phyloP scores from a whole-genome alignment of 306 rosid genomes.

The Sindora glabra region DNA sequence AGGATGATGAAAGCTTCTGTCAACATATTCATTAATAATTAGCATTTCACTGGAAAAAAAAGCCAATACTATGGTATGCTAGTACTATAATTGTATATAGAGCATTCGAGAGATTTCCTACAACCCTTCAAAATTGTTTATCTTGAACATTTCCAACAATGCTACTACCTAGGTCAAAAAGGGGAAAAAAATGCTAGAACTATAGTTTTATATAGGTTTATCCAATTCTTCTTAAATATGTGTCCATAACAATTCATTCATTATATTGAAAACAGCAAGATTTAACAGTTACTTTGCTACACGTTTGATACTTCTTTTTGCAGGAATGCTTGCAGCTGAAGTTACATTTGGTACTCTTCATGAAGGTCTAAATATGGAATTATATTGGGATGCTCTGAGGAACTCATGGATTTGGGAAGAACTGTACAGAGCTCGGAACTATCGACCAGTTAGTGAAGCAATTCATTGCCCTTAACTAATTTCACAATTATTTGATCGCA shows the following conservation, averaged over 20 bases:
- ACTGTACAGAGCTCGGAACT: conserved; percentile 64
- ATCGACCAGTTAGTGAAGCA: conserved; percentile 62
- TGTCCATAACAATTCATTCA: not conserved
- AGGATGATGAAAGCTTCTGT: too few relatives aligned
- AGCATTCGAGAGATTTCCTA: not conserved
- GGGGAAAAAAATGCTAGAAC: not conserved
- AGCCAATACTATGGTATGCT: too few relatives aligned
- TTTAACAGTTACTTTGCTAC: conserved; percentile 1
- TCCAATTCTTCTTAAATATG: conserved; percentile 7
- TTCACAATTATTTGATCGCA: not conserved
- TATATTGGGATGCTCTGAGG: conserved; percentile 71
- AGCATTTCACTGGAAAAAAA: too few relatives aligned
- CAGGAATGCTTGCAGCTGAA: conserved; percentile 98
- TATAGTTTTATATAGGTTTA: not conserved
- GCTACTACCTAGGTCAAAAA: too few relatives aligned
- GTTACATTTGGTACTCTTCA: conserved; percentile 52
- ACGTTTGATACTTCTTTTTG: conserved; percentile 3
- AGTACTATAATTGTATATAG: too few relatives aligned
- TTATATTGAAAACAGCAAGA: not conserved
- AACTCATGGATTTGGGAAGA: conserved; percentile 95
- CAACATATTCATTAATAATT: too few relatives aligned
- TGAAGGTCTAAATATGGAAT: conserved; percentile 57
- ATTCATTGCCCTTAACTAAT: conserved; percentile 3
- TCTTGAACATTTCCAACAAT: too few relatives aligned
- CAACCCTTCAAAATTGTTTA: not conserved